These are phyloP conservation scores for Bidens hawaiensis DNA, from an alignment of 140 eudicot species.

Conservation along the genomic window DNA sequence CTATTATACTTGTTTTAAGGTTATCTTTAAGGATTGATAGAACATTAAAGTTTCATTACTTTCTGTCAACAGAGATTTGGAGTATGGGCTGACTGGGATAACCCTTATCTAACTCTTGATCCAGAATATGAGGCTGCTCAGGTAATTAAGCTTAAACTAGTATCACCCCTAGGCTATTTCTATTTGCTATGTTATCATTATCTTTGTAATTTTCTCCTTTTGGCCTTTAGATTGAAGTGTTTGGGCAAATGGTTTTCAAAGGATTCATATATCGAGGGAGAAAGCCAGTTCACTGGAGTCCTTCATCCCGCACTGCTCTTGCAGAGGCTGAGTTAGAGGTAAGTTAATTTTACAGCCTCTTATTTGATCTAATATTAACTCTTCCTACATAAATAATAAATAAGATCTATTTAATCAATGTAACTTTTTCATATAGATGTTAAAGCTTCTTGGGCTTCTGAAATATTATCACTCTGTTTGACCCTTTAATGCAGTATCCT, in stretches of 20 bases:
- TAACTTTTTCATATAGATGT: neutral
- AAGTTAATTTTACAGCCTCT: slow-evolving; percentile 10
- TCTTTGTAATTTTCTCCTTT: neutral
- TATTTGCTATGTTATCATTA: neutral
- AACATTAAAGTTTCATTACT: neutral
- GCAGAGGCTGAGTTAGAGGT: slow-evolving; percentile 99
- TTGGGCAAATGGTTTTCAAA: slow-evolving; percentile 86
- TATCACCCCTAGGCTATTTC: neutral
- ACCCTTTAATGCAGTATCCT: slow-evolving; percentile 63
- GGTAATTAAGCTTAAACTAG: slow-evolving; percentile 33
- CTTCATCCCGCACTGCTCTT: slow-evolving; percentile 98
- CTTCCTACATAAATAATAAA: neutral
- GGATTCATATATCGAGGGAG: slow-evolving; percentile 90
- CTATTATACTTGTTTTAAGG: neutral
- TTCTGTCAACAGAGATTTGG: slow-evolving; percentile 62
- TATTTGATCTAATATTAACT: neutral
- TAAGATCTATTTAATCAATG: neutral
- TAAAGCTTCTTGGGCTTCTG: neutral
- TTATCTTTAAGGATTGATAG: neutral
- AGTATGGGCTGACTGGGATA: slow-evolving; percentile 97
- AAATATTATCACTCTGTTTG: neutral
- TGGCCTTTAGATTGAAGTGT: slow-evolving; percentile 71
- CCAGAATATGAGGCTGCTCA: slow-evolving; percentile 99
- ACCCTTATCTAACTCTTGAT: slow-evolving; percentile 92
- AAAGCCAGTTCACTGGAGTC: slow-evolving; percentile 99